Evolutionary conservation across 805 yeast genomes (phyloP), one percentile per base, ranked within the genome.

Genomic region (Scheffersomyces ergatensis): DNA sequence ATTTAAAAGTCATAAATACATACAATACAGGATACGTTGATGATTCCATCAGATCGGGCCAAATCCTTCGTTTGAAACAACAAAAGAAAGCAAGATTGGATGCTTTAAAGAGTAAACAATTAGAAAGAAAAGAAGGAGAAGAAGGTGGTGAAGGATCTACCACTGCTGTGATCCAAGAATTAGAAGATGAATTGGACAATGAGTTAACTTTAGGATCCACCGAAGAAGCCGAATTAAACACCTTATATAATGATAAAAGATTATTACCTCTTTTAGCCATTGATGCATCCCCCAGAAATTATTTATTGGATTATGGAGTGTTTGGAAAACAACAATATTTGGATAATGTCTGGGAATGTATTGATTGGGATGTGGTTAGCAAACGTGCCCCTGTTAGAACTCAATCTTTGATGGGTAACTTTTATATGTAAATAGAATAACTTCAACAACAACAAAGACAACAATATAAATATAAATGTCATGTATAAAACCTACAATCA

Each of bases 1-100:
- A 73, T 24, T 71, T 93, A 52, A 82, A 79, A 38, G 69, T 93
- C 7, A 64, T 87, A 42, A 85, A 89, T 63, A 84, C 96, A n/a
- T 89, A 89, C 64, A 89, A 88, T 56, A 82, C 90, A 5, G 98
- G 98, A 4, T 74, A 87, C 5, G 95, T 96, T 23, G 83, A 82
- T 50, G 76, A 70, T 50, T 77, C 83, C 36, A 57, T 76, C 35
- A 67, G 77, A 60, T 72, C 74, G 38, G 82, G 76, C 46, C 81
- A 75, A 60, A 58, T 74, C 50, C 65, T 57, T 51, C 68, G 67
- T 33, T 74, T 75, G 58, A 55, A 56, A 40, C 55, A 55, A 45
- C 70, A 65, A 44, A 60, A 61, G 45, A 46, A 48, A 41, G 67
- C 65, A 32, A 63, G 57, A 40, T 34, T 48, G 35, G 63, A 57